phyloP scores from a whole-genome alignment of 352 stramenopile species.

The Globisporangium okanoganense region DNA sequence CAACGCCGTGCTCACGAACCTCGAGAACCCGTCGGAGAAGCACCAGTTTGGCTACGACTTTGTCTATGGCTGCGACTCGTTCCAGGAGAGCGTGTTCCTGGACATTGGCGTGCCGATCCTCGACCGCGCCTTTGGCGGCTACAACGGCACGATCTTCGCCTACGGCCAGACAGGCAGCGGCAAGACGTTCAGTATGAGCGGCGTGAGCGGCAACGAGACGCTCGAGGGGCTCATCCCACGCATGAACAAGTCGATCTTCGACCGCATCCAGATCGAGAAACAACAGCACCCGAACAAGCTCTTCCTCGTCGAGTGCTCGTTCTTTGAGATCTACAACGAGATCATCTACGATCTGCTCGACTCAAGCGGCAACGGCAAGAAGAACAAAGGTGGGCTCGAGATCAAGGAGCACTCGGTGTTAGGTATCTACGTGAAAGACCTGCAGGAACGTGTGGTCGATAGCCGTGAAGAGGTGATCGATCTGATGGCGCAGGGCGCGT shows the following conservation, averaged over 20 bases:
- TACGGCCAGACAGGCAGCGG: slow-evolving; percentile 86
- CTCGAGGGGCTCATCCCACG: slow-evolving; percentile 89
- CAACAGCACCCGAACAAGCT: slow-evolving; percentile 64
- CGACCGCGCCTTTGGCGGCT: slow-evolving; percentile 78
- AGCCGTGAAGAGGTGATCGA: slow-evolving; percentile 83
- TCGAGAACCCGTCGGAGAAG: slow-evolving; percentile 74
- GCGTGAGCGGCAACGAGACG: slow-evolving; percentile 49
- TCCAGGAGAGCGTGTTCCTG: slow-evolving; percentile 69
- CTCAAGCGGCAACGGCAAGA: slow-evolving; percentile 81
- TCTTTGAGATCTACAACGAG: slow-evolving; percentile 97
- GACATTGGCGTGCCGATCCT: slow-evolving; percentile 79
- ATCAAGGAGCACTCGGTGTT: slow-evolving; percentile 94
- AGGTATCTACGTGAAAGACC: slow-evolving; percentile 93
- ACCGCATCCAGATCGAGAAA: slow-evolving; percentile 66
- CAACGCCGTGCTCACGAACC: slow-evolving; percentile 77
- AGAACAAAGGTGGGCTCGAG: slow-evolving; percentile 86
- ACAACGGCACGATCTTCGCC: slow-evolving; percentile 90
- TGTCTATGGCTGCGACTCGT: slow-evolving; percentile 78
- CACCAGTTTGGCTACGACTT: slow-evolving; percentile 89
- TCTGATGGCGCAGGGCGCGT: slow-evolving; percentile 66
- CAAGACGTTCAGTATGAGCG: slow-evolving; percentile 89
- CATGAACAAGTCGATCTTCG: slow-evolving; percentile 90
- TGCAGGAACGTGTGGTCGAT: slow-evolving; percentile 87
- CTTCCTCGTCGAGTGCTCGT: slow-evolving; percentile 91
- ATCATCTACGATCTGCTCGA: slow-evolving; percentile 94